Evolutionary conservation across 2,329 filamentous ascomycete genomes (phyloP), one percentile per base, ranked within the genome.

Genomic region (Cladosporium sp.): DNA sequence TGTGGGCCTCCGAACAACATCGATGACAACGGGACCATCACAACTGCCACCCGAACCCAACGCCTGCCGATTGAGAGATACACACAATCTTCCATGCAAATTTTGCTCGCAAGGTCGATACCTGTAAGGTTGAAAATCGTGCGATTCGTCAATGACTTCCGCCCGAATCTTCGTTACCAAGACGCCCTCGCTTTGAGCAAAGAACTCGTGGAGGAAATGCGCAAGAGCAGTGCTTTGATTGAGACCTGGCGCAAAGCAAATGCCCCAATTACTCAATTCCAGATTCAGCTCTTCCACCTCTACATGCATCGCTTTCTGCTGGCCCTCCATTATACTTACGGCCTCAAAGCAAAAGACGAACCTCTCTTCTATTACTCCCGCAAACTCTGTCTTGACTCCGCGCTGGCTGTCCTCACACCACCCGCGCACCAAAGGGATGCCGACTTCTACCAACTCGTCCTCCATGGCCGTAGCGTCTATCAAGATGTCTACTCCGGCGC

Each of bases 341-440:
- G 37, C 3, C 45, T 48, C 13, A 48, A 41, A 27, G 45, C 45
- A 8, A 48, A 48, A 12, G 45, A 48, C 18, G 45, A 48, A n/a
- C 45, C 45, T 41, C 37, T 48, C 3, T 48, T 41, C 18, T 48
- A 48, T 17, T 48, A 48, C 19, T 48, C 45, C 11, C 37, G 45
- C 37, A 48, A 48, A 13, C 18, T 48, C n/a, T 48, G 45, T 17
- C 45, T 48, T 3, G 45, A 48, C 19, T 48, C 45, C 3, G 20
- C 45, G 13, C 22, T 48, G 8, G 37, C 45, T 7, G 7, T 48
- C 13, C 37, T 48, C 3, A 32, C 45, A 7, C 45, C 45, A 7
- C 45, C 45, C 11, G 27, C 41, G 1, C 17, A 17, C 4, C 37
- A 48, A 11, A 24, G 45, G 7, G 45, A 48, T 20, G 24, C 45